Base-by-base conservation (phyloP, 768 basidiomycete genomes). In the Mycena venus region DNA sequence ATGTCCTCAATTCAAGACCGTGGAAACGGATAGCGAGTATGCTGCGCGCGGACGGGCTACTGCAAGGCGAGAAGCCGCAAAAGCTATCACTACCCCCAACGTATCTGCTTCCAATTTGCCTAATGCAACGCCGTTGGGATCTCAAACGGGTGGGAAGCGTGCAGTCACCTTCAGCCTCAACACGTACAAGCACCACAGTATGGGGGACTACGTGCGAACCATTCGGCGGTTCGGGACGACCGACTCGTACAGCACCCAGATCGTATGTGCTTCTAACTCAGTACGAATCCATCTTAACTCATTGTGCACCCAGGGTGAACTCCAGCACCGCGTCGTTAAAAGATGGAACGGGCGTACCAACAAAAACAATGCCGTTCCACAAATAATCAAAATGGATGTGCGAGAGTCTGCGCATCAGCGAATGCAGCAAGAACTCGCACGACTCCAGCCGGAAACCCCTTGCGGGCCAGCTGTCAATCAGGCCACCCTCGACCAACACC, bases 261-360 rank as follows among this genome's bases (percentile, higher is more conserved):
- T 75, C 2, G 86, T 86, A 68, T 2, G 81, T 78, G 5, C 19
- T 7, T 6, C n/a, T 23, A n/a, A 5, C n/a, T 4, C n/a, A 4
- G 47, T 42, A 49, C 32, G 36, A 2, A 47, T n/a, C n/a, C n/a
- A 38, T 42, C 36, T 7, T 34, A 53, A n/a, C n/a, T n/a, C n/a
- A n/a, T n/a, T n/a, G n/a, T n/a, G n/a, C n/a, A n/a, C n/a, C 23
- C 66, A 85, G 85, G 83, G 84, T 8, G 83, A 86, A 63, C 75
- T 80, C 0, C 72, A 83, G 7, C 85, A 86, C 65, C 80, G 74
- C 0, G 68, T 70, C 0, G 72, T 84, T 8, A 86, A 86, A 59
- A 61, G 55, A 25, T 76, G 77, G 14, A 82, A 84, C 65, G 65
- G 42, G 3, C 73, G 78, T 5, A 81, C 82, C 1, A 82, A 79